Evolutionary conservation across 768 basidiomycete genomes (phyloP).

Genomic region (Auriculariales sp.): DNA sequence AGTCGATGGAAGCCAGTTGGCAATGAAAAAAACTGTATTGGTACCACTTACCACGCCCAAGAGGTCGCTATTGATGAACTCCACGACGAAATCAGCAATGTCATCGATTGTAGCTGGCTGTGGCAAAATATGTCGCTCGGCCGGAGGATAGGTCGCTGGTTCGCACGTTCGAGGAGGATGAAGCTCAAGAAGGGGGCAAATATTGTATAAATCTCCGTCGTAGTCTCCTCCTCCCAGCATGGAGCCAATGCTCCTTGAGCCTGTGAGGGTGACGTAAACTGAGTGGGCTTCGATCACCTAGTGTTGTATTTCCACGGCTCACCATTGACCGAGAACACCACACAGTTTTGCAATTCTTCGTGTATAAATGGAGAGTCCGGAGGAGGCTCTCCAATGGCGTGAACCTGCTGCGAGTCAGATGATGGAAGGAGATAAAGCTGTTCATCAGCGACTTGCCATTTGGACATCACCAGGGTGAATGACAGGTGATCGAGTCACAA

Average conservation of each 20-base stretch:
- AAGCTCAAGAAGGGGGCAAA: conserved; percentile 23
- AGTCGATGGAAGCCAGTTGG: conserved; percentile 15
- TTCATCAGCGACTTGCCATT: conserved; percentile 12
- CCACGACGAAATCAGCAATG: conserved; percentile 54
- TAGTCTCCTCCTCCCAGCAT: conserved; percentile 56
- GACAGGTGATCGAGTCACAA: conserved; percentile 50
- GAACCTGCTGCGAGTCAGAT: conserved; percentile 16
- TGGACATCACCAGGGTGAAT: conserved; percentile 60
- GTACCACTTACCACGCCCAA: too few relatives aligned
- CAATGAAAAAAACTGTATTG: background rate
- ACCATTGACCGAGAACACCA: conserved; percentile 26
- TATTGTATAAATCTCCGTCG: conserved; percentile 48
- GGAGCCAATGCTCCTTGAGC: conserved; percentile 15
- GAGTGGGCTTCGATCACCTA: too few relatives aligned
- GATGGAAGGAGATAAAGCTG: background rate
- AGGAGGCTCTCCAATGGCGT: conserved; percentile 46
- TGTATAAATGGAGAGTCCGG: conserved; percentile 32
- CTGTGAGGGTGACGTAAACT: background rate
- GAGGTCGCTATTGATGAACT: conserved; percentile 57
- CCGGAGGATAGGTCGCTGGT: conserved; percentile 38
- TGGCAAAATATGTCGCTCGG: conserved; percentile 27
- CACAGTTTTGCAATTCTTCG: conserved; percentile 15
- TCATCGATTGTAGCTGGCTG: conserved; percentile 43
- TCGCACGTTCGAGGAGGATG: conserved; percentile 15
- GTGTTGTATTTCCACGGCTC: conserved; percentile 20